Base-by-base conservation (phyloP, 495 filamentous ascomycete genomes). In the Penicillium taxi region DNA sequence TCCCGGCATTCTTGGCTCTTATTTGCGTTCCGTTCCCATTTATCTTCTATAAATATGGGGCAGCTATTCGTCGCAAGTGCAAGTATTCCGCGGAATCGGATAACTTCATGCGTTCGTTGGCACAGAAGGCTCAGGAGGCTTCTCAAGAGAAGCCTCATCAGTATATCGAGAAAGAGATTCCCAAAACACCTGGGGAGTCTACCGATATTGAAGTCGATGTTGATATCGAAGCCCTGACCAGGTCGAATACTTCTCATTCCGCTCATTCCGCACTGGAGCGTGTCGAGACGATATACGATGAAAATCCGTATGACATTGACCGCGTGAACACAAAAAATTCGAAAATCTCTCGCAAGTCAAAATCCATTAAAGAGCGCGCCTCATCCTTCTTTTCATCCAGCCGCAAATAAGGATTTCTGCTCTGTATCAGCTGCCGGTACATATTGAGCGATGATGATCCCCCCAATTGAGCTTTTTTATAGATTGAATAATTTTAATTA, bases 1-100 rank as follows among this genome's bases (percentile, higher is more conserved):
- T 87, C 19, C 80, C 80, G 1, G 82, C 78, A 0, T 84, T 86
- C 52, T 61, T 86, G 4, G 70, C 77, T 1, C 48, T 86, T 12
- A 64, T 58, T 2, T 84, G 81, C 52, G 58, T 81, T 30, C 82
- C 82, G 0, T 79, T 82, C 42, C 82, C 81, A 0, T 77, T 78
- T 47, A 53, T 87, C 18, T 81, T 86, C 54, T 81, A 78, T 51
- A 69, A 64, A 28, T 86, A 81, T 48, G 82, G 82, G 15, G 54
- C 53, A 1, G 22, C 39, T 11, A 80, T 87, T 39, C 65, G 82
- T 2, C 56, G 60, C 46, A 65, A 58, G 27, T 86, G 82, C 68
- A 79, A 77, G 63, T 87, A 73, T 46, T 75, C 82, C 4, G 67
- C 74, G 6, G 71, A 84, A 53, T 72, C 81, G 9, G 77, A 56